These are phyloP conservation scores for Saccharum hybrid DNA, from an alignment of 202 grass and related monocot species.

Conservation along the genomic window DNA sequence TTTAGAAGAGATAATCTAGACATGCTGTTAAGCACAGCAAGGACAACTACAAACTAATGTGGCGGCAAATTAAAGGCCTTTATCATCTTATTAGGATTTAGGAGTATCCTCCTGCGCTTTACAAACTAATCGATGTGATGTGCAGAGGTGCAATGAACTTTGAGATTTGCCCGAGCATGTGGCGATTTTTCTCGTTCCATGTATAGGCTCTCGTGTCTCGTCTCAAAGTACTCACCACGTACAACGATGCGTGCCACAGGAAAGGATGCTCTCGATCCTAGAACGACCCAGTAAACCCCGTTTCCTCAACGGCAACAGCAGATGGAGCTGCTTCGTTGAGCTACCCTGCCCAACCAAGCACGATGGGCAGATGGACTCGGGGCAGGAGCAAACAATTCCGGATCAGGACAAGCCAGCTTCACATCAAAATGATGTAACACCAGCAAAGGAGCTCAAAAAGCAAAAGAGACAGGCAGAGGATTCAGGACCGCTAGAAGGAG, in stretches of 20 bases:
- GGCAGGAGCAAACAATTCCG: background rate
- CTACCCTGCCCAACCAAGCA: conserved; percentile 26
- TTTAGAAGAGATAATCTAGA: no score
- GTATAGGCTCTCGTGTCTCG: background rate
- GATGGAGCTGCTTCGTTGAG: background rate
- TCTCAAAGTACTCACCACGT: background rate
- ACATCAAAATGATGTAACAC: conserved; percentile 27
- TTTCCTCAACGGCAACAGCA: background rate
- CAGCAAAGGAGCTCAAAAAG: conserved; percentile 16
- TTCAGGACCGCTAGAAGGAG: conserved; percentile 18
- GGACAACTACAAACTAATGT: background rate
- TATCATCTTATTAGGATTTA: background rate
- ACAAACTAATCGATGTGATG: background rate
- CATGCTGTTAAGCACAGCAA: background rate
- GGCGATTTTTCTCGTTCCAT: background rate
- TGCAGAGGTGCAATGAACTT: background rate
- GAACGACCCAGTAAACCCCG: background rate
- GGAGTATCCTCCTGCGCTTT: background rate
- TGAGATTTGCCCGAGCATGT: conserved; percentile 18
- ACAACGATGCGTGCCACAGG: background rate
- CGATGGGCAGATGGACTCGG: background rate
- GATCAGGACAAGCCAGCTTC: conserved; percentile 26
- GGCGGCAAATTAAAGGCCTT: background rate
- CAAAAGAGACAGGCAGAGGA: background rate
- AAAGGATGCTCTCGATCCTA: background rate